Evolutionary conservation across 2,329 filamentous ascomycete genomes (phyloP), one percentile per base, ranked within the genome.

Genomic region (Paracorniculantispora psalliotae): DNA sequence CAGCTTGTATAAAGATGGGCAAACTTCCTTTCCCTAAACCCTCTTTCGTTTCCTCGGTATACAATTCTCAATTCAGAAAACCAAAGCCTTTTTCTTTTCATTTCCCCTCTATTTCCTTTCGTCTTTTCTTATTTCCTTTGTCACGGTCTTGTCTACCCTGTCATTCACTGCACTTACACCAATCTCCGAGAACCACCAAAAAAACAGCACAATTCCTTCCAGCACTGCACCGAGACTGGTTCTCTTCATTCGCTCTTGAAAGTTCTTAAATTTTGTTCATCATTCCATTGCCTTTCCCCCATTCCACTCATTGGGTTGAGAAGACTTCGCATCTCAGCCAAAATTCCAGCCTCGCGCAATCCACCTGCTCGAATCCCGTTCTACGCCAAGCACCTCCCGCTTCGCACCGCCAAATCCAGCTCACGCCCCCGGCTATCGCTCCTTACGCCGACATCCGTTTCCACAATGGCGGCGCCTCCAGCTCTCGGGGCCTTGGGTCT

Each of bases 401-500:
- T 75, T 65, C 75, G 71, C 60, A 80, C 77, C 57, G 71, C 72
- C 44, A 67, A 67, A 25, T 69, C 69, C 62, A 68, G 67, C 26
- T 66, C 73, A 61, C 64, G 75, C 56, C 78, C 78, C 35, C 70
- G 68, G 33, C 77, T 81, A 53, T 75, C 74, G 13, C 69, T 80
- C 59, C 67, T 74, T 58, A 79, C 75, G 41, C 62, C 69, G n/a
- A 61, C 57, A 47, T 61, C 63, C 35, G 62, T 63, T 53, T 33
- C 67, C 67, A 77, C 65, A 62, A 81, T 80, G 78, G 71, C 72
- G 61, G 72, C 75, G 62, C 72, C 72, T 61, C 76, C 84, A 72
- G 73, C 80, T 73, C 77, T 87, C 72, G 88, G 90, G 67, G 88
- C 88, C 71, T 77, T 94, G 65, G 91, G 89, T 72, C 85, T 88